These are phyloP conservation scores for Lindgomyces ingoldianus DNA, from an alignment of 495 filamentous ascomycete species.

Conservation along the genomic window DNA sequence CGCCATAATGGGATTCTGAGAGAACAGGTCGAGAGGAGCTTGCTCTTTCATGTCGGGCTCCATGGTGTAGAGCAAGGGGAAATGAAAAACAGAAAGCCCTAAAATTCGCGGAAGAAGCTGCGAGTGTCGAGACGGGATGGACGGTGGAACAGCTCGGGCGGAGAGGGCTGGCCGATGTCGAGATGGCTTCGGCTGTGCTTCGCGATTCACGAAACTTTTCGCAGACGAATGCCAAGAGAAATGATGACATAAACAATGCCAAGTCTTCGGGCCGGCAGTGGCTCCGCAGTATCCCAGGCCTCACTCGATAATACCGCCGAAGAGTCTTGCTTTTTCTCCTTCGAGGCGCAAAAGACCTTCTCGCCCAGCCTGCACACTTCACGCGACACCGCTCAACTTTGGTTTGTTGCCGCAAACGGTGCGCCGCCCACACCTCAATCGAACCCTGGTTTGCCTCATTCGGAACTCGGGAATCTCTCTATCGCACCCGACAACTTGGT, in stretches of 20 bases:
- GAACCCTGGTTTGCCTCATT: constrained; percentile 14
- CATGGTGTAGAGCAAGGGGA: constrained; percentile 9
- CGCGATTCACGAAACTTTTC: constrained; percentile 18
- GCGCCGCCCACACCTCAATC: background rate
- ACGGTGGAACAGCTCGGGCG: background rate
- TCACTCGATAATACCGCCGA: constrained; percentile 12
- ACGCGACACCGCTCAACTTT: background rate
- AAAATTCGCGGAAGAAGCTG: background rate
- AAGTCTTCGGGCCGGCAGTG: constrained; percentile 7
- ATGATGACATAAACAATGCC: constrained; percentile 17
- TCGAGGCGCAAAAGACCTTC: background rate
- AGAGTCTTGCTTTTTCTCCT: constrained; percentile 26
- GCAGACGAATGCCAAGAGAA: constrained; percentile 4
- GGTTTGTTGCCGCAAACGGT: background rate
- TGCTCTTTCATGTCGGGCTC: constrained; percentile 28
- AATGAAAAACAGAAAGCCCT: background rate
- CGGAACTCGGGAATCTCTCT: constrained; percentile 15
- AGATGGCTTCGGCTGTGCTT: background rate
- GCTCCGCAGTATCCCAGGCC: background rate
- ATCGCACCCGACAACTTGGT: constrained; percentile 17
- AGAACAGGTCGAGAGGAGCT: constrained; percentile 63
- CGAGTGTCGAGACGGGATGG: background rate
- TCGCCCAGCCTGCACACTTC: too few relatives aligned
- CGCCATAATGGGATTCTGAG: constrained; percentile 64
- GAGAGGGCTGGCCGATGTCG: background rate